Conservation (phyloP, 306 rosid species). For the Parietaria judaica region DNA sequence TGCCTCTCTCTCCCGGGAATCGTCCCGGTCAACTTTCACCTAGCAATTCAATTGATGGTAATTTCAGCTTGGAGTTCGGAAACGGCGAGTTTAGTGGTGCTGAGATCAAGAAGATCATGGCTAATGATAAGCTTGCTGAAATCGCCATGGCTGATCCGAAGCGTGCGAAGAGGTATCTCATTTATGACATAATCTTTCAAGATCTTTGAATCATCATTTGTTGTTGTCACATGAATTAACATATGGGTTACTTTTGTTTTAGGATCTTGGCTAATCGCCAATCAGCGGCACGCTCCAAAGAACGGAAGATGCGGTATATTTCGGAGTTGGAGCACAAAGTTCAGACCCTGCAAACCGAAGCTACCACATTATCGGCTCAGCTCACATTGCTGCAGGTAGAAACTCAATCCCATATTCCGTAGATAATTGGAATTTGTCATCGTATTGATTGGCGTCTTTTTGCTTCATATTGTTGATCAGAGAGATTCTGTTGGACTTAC, state of each 20-base stretch:
- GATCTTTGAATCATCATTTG: not conserved
- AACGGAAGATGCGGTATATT: constrained; percentile 86
- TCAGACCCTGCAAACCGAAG: constrained; percentile 92
- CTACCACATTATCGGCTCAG: constrained; percentile 85
- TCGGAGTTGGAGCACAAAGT: constrained; percentile 94
- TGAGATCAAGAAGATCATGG: constrained; percentile 93
- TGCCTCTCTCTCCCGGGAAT: constrained; percentile 58
- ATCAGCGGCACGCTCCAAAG: constrained; percentile 93
- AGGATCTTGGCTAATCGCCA: constrained; percentile 95
- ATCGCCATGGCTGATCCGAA: constrained; percentile 86
- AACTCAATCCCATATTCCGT: not conserved
- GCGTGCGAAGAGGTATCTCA: constrained; percentile 76
- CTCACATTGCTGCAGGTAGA: constrained; percentile 82
- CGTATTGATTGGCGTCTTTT: constrained; percentile 5
- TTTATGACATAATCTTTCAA: not conserved
- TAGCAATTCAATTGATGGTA: constrained; percentile 43
- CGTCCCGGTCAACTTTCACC: constrained; percentile 52
- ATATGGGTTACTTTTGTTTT: constrained; percentile 10
- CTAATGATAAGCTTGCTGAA: constrained; percentile 88
- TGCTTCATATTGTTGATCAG: constrained; percentile 25
- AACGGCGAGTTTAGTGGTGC: constrained; percentile 93
- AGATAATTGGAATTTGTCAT: not conserved
- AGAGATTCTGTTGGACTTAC: constrained; percentile 85
- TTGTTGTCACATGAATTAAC: not conserved
- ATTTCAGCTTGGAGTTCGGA: constrained; percentile 90